Evolutionary conservation across 805 yeast species (phyloP).

Genomic region (Yarrowia divulgata): DNA sequence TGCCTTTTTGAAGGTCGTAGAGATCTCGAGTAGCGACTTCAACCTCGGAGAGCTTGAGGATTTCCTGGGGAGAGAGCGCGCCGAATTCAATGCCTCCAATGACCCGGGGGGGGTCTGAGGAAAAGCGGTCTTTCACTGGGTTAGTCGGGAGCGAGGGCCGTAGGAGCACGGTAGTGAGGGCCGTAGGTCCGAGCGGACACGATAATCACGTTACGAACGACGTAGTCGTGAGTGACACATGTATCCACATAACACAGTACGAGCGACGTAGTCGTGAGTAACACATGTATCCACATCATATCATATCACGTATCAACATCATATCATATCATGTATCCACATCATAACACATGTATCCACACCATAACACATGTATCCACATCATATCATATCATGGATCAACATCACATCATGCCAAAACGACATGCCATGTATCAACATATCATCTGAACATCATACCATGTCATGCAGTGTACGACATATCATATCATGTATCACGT

Average conservation of each 20-base stretch:
- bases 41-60: slow-evolving; percentile 91
- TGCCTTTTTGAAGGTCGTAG: slow-evolving; percentile 87
- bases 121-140: slow-evolving; percentile 53
- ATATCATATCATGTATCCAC: too few relatives aligned
- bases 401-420: too few relatives aligned
- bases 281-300: too few relatives aligned
- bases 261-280: not conserved
- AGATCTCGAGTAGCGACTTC: slow-evolving; percentile 91
- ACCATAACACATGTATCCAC: too few relatives aligned
- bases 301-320: too few relatives aligned
- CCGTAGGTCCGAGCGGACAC: not conserved
- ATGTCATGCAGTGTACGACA: too few relatives aligned
- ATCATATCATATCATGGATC: too few relatives aligned
- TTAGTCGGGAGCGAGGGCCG: slow-evolving; percentile 12
- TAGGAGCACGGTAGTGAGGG: not conserved
- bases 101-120: slow-evolving; percentile 86
- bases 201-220: not conserved
- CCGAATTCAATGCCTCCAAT: slow-evolving; percentile 92
- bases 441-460: too few relatives aligned
- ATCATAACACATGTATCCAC: too few relatives aligned
- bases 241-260: too few relatives aligned
- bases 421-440: too few relatives aligned
- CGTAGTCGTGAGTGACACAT: not conserved
- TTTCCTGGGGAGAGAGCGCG: slow-evolving; percentile 89
- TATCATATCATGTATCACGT: too few relatives aligned